Evolutionary conservation across 2,329 filamentous ascomycete genomes (phyloP), one percentile per base, ranked within the genome.

Genomic region (Fusarium denticulatum): DNA sequence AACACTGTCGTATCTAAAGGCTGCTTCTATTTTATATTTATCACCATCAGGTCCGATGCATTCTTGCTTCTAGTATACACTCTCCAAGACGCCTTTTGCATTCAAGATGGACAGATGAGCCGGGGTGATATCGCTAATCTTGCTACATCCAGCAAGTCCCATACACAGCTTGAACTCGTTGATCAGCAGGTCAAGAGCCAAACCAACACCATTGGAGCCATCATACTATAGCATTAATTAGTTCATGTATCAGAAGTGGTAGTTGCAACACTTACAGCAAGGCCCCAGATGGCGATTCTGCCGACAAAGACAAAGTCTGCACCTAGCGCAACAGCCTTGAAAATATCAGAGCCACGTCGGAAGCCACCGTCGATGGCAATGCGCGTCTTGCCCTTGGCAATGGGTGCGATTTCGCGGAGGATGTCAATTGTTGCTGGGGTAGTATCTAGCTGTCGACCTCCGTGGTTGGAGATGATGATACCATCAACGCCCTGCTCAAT

Each of bases 381-480:
- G 4, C 32, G 37, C 3, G 50, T 56, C 18, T 56, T 55, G 12
- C 36, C 59, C 11, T 55, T 55, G 4, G 37, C 47, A 14, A 40
- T 26, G 12, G 39, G 47, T 16, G 50, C 59, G 5, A 53, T 43
- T 13, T 61, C 59, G 1, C 47, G 49, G 7, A 61, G 46, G 9
- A 53, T 36, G 16, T 61, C 59, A n/a, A 61, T 22, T 32, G 59
- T 61, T 26, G 59, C 47, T 20, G 50, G 47, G 7, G 46, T 53
- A 30, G 46, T 42, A 8, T 61, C 59, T 3, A 61, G 20, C n/a
- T 61, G 59, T 26, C 59, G 40, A 4, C 59, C 59, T 18, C 59
- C 59, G 5, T 61, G 59, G 24, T 61, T 61, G 20, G 59, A 61
- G 24, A 61, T 40, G 20, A 61, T 55, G 49, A 61, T 55, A 4